Evolutionary conservation across 225 moss, liverwort and hornwort species (phyloP).

Genomic region (Straminergon stramineum): DNA sequence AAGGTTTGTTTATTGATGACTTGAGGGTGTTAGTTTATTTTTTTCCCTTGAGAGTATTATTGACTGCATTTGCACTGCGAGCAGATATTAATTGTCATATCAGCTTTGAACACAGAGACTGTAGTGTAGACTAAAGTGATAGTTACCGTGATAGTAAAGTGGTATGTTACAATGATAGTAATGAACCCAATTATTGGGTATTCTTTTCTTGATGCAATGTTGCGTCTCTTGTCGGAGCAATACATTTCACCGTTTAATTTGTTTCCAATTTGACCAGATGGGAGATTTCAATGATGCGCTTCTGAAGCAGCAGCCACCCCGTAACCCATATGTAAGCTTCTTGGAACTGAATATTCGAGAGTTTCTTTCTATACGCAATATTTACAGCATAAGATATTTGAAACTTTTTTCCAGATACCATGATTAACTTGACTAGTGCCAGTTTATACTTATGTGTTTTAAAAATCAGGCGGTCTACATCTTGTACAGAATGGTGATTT

Average conservation of each 20-base stretch:
- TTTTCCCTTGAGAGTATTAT: not conserved
- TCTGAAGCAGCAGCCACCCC: conserved; percentile 92
- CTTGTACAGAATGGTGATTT: not conserved
- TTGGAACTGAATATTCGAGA: not conserved
- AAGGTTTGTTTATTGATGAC: conserved; percentile 49
- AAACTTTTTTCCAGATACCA: not conserved
- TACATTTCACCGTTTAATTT: not conserved
- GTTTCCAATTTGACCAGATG: conserved; percentile 51
- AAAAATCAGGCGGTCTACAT: not conserved
- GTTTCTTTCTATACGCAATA: not conserved
- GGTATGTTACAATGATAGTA: not conserved
- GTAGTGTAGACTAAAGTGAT: not conserved
- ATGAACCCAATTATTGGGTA: not conserved
- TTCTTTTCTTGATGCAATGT: not conserved
- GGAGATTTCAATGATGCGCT: conserved; percentile 99
- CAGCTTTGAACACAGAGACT: not conserved
- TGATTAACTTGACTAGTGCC: not conserved
- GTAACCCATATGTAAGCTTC: conserved; percentile 88
- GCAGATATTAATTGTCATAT: not conserved
- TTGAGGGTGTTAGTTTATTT: not conserved
- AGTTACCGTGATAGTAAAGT: not conserved
- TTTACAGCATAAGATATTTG: not conserved
- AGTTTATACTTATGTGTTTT: not conserved
- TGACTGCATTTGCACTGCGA: not conserved
- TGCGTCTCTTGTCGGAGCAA: not conserved